These are phyloP conservation scores for Gymnopus androsaceus DNA, from an alignment of 1,284 basidiomycete genomes.

Conservation along the genomic window DNA sequence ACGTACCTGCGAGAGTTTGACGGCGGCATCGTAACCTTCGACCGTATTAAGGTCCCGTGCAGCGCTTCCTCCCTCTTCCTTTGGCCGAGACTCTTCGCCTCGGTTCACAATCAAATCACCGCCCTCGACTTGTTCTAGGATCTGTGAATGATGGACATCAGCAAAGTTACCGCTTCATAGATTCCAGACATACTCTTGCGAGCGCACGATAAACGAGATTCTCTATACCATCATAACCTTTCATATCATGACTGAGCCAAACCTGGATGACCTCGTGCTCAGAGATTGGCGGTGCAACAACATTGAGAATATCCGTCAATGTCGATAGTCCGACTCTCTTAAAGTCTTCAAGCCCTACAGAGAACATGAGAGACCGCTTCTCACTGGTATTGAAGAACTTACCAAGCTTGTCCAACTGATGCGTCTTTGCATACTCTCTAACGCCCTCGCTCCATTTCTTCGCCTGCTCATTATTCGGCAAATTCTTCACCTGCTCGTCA, in stretches of 20 bases:
- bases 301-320: conserved; percentile 89
- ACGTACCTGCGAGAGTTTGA: conserved; percentile 77
- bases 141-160: conserved; percentile 40
- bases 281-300: conserved; percentile 96
- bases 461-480: conserved; percentile 81
- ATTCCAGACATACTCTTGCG: conserved; percentile 56
- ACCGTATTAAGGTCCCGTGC: conserved; percentile 79
- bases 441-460: conserved; percentile 75
- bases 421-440: conserved; percentile 68
- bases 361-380: conserved; percentile 7
- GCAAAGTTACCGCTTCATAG: neutral
- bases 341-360: conserved; percentile 82
- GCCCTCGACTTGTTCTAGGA: conserved; percentile 93
- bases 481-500: conserved; percentile 84
- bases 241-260: conserved; percentile 95
- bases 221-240: conserved; percentile 94
- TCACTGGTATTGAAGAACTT: conserved; percentile 7
- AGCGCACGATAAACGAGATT: conserved; percentile 91
- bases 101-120: conserved; percentile 89
- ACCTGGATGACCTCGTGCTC: conserved; percentile 98
- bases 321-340: conserved; percentile 85
- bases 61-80: conserved; percentile 43
- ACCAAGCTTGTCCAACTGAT: conserved; percentile 87
- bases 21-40: conserved; percentile 81
- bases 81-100: conserved; percentile 74